Base-by-base conservation (phyloP, 768 basidiomycete species). In the Arthromyces matolae region DNA sequence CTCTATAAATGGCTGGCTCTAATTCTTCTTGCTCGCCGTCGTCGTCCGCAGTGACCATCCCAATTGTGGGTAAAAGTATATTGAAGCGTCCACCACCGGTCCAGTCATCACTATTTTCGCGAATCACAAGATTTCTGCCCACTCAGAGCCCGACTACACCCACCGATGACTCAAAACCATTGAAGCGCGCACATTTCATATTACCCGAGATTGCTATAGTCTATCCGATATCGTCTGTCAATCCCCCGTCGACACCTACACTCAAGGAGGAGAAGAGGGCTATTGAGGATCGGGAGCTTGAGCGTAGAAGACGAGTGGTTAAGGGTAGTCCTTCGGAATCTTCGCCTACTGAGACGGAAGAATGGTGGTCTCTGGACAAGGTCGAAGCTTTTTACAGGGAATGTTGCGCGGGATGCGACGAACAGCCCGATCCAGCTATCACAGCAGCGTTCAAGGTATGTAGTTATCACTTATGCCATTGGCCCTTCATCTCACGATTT, bases 101-200 rank as follows among this genome's bases (percentile, higher is more conserved):
- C 3, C 86, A 82, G 55, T 77, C 77, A 9, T 80, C 84, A 8
- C 77, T 91, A 46, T 79, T 91, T 63, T 82, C 81, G 18, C 81
- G 86, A 45, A 75, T 90, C 60, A 83, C 83, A 35, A 80, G 83
- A 49, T 83, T 90, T 62, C 69, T 91, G 19, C 88, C 87, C 12
- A 77, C 78, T 0, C 81, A 79, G 52, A 62, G 55, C 34, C 69
- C 68, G 23, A 46, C 68, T 3, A 60, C 56, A 20, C 45, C 62
- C n/a, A 51, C 58, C 41, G 79, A 80, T 59, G 71, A 79, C 37
- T 64, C 67, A 28, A 80, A 76, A 58, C 80, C 89, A 9, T 75
- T 95, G 53, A 92, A 89, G 60, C 71, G 89, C 41, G 96, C 94
- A 0, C 89, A 95, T 58, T 97, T 97, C 62, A 89, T 95, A 54